phyloP scores from a whole-genome alignment of 441 rosid genomes.

The Codiaeum variegatum region DNA sequence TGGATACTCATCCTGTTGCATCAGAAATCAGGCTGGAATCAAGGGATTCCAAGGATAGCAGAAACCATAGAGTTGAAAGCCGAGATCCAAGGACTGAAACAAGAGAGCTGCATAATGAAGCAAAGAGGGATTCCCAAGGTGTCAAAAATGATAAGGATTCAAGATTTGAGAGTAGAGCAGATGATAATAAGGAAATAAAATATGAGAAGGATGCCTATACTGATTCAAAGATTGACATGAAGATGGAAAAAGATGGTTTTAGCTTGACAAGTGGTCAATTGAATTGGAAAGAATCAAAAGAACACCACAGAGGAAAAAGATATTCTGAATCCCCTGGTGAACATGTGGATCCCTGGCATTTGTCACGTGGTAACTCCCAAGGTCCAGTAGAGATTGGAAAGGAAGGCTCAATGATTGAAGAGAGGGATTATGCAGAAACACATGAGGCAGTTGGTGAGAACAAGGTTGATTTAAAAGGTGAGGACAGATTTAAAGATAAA shows the following conservation, averaged over 20 bases:
- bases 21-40: slow-evolving; percentile 54
- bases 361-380: slow-evolving; percentile 50
- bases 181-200: slow-evolving; percentile 55
- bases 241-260: slow-evolving; percentile 69
- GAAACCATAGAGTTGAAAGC: slow-evolving; percentile 53
- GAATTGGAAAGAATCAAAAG: slow-evolving; percentile 89
- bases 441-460: slow-evolving; percentile 84
- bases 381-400: slow-evolving; percentile 54
- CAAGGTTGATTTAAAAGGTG: slow-evolving; percentile 71
- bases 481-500: slow-evolving; percentile 83
- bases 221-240: slow-evolving; percentile 58
- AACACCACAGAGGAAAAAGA: slow-evolving; percentile 76
- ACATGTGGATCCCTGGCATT: slow-evolving; percentile 63
- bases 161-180: slow-evolving; percentile 58
- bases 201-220: slow-evolving; percentile 47
- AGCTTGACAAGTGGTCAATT: slow-evolving; percentile 42
- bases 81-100: slow-evolving; percentile 56
- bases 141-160: slow-evolving; percentile 64
- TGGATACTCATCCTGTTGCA: slow-evolving; percentile 46
- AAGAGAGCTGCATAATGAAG: slow-evolving; percentile 52
- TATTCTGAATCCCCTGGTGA: slow-evolving; percentile 56
- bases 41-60: slow-evolving; percentile 60
- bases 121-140: slow-evolving; percentile 67
- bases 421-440: slow-evolving; percentile 54
- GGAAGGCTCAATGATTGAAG: slow-evolving; percentile 57